Percentiles rank a stretch among this genome's conserved stretches.
phyloP scores from a whole-genome alignment of 179 eudicot species.

The Beta macrorhiza region DNA sequence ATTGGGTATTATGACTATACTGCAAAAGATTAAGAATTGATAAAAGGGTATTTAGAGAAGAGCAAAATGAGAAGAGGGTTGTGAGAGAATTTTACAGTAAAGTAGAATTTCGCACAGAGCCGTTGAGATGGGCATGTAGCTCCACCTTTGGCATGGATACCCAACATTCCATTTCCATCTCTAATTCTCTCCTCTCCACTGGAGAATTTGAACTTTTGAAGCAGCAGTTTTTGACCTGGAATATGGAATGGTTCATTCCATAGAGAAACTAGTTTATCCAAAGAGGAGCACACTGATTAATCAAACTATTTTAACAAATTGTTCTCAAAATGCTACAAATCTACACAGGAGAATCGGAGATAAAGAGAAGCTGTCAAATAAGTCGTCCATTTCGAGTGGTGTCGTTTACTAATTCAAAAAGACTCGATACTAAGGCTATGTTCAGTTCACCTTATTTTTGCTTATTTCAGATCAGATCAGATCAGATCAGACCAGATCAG shows the following conservation, averaged over 20 bases:
- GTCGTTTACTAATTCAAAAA: too few relatives aligned
- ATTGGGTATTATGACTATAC: not conserved
- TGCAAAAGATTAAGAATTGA: not conserved
- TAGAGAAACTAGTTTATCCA: not conserved
- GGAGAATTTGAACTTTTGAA: not conserved
- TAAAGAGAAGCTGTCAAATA: too few relatives aligned
- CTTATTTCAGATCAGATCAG: too few relatives aligned
- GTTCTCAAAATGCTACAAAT: too few relatives aligned
- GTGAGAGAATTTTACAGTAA: constrained; percentile 49
- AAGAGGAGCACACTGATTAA: not conserved
- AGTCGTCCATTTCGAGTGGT: too few relatives aligned
- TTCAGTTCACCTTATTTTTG: too few relatives aligned
- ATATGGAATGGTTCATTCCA: not conserved
- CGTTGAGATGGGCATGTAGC: constrained; percentile 95
- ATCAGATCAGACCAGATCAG: too few relatives aligned
- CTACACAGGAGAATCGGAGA: too few relatives aligned
- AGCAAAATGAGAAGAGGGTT: constrained; percentile 8
- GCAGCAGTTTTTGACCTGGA: not conserved
- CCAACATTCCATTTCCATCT: constrained; percentile 57
- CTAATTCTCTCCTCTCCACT: not conserved
- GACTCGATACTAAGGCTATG: too few relatives aligned
- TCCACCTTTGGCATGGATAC: constrained; percentile 78
- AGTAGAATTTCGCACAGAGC: constrained; percentile 84
- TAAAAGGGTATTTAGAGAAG: not conserved
- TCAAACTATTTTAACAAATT: too few relatives aligned